phyloP scores from a whole-genome alignment of 2,329 filamentous ascomycete genomes.

The Colletotrichum agaves region DNA sequence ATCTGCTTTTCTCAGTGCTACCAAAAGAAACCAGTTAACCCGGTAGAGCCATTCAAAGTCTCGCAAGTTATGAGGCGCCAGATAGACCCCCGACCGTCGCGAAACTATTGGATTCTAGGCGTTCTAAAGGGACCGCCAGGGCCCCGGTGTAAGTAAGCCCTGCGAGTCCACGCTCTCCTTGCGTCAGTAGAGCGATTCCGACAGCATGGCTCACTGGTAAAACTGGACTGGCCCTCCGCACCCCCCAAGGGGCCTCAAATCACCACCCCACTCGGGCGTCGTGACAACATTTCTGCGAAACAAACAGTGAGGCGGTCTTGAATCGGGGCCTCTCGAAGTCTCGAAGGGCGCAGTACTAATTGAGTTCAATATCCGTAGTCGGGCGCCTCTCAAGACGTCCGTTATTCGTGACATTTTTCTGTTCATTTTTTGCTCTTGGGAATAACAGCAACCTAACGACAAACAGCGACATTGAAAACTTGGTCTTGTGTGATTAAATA shows the following conservation, averaged over 20 bases:
- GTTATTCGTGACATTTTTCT: background rate
- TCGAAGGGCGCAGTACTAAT: constrained; percentile 3
- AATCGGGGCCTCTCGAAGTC: background rate
- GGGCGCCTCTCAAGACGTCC: background rate
- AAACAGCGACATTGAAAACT: background rate
- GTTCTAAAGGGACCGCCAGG: background rate
- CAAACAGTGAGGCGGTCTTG: background rate
- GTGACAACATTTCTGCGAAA: constrained; percentile 35
- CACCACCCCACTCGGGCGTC: constrained; percentile 18
- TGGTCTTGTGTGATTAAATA: background rate
- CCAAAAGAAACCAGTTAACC: background rate
- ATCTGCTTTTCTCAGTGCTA: background rate
- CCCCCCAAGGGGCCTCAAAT: too few species aligned
- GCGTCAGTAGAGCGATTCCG: constrained; percentile 15
- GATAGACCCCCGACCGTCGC: background rate
- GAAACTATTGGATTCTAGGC: constrained; percentile 17
- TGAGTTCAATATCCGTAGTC: constrained; percentile 13
- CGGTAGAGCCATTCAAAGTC: background rate
- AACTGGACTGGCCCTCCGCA: too few species aligned
- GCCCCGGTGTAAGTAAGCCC: background rate
- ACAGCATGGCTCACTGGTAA: constrained; percentile 8
- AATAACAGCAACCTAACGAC: background rate
- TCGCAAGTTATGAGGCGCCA: background rate
- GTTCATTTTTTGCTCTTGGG: background rate
- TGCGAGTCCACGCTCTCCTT: constrained; percentile 22